Evolutionary conservation across 75 land plant species (phyloP).

Genomic region (Cryptomeria japonica): DNA sequence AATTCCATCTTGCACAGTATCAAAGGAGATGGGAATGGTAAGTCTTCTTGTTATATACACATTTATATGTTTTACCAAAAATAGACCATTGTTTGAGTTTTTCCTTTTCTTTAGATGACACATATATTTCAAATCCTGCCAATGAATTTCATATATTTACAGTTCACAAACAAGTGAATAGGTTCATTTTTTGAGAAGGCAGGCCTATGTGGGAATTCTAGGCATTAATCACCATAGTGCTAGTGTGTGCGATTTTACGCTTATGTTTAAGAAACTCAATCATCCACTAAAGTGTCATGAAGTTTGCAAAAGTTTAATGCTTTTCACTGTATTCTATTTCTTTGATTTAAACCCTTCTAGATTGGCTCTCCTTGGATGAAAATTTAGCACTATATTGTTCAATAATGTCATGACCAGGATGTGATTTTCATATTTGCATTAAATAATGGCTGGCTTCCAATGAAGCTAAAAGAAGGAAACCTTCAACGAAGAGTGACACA

Average conservation of each 20-base stretch:
- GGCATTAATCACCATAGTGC: neutral
- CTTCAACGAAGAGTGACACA: neutral
- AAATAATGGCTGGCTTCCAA: neutral
- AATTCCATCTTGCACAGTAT: conserved; percentile 23
- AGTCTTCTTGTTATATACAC: neutral
- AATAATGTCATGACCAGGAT: neutral
- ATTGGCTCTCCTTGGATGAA: neutral
- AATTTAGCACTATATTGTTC: neutral
- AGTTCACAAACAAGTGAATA: neutral
- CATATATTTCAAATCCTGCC: neutral
- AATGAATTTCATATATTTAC: neutral
- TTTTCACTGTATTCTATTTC: neutral
- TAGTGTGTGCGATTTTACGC: neutral
- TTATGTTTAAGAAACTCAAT: neutral
- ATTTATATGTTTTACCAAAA: neutral
- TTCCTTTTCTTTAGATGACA: neutral
- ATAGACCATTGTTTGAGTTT: neutral
- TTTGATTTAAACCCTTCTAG: neutral
- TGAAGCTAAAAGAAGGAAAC: neutral
- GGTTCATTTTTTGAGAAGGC: neutral
- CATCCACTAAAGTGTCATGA: neutral
- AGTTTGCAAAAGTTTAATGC: neutral
- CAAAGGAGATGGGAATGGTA: conserved; percentile 25
- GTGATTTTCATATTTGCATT: neutral
- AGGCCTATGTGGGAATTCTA: neutral